Conservation (phyloP, 768 basidiomycete genomes). For the Rhodotorula kratochvilovae region DNA sequence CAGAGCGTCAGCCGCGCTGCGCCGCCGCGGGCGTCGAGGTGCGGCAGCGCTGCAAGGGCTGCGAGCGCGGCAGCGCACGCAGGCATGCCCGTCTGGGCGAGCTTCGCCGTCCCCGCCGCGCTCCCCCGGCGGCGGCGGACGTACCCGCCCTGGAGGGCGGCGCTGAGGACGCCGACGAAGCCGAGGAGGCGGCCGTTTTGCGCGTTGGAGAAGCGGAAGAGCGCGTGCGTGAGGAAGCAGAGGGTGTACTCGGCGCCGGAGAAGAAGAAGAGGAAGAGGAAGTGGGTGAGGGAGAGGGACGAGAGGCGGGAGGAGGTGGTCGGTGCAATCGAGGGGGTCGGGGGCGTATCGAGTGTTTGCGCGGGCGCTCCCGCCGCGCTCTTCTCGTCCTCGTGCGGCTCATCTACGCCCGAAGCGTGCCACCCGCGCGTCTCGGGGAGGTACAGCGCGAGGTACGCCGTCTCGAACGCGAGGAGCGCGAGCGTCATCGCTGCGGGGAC, state of each 20-base stretch:
- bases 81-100: slow-evolving; percentile 72
- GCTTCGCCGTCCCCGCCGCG: slow-evolving; percentile 51
- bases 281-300: slow-evolving; percentile 64
- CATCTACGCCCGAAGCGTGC: slow-evolving; percentile 54
- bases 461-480: slow-evolving; percentile 70
- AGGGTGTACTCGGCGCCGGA: slow-evolving; percentile 90
- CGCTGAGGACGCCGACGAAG: slow-evolving; percentile 80
- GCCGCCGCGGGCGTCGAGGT: slow-evolving; percentile 55
- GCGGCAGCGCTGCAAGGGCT: slow-evolving; percentile 68
- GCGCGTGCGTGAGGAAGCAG: slow-evolving; percentile 86
- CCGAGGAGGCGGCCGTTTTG: slow-evolving; percentile 80
- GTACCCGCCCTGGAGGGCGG: slow-evolving; percentile 78
- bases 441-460: slow-evolving; percentile 64
- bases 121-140: slow-evolving; percentile 61
- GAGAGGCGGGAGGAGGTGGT: slow-evolving; percentile 52
- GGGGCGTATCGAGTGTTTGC: not conserved
- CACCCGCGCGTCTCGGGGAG: slow-evolving; percentile 81
- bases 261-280: slow-evolving; percentile 81
- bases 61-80: slow-evolving; percentile 67
- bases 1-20: slow-evolving; percentile 46
- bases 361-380: not conserved
- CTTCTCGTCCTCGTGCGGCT: slow-evolving; percentile 44
- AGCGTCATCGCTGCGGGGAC: slow-evolving; percentile 81
- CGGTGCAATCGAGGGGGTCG: not conserved
- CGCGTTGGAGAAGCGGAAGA: slow-evolving; percentile 53